A percentile compares a stretch with the other conserved stretches of the same genome.
Evolutionary conservation across 345 rosid species (phyloP).

Genomic region (Sisymbrium altissimum): DNA sequence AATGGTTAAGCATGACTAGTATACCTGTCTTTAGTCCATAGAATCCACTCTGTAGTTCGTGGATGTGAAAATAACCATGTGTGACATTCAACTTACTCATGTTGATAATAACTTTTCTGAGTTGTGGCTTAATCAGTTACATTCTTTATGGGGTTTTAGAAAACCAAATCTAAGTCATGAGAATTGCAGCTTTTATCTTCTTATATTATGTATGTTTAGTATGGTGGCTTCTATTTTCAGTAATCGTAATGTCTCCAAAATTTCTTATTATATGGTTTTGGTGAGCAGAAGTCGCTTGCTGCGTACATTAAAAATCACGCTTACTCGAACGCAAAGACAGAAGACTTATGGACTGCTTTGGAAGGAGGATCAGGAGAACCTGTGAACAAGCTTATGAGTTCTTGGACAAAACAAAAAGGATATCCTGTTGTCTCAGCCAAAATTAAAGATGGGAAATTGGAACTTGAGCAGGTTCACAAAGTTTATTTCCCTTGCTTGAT

Average conservation of each 20-base stretch:
- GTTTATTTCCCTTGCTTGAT: background rate
- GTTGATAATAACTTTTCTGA: background rate
- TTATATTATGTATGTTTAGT: background rate
- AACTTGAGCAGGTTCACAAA: constrained; percentile 77
- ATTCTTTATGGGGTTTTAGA: background rate
- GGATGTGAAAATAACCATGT: background rate
- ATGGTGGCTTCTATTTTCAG: background rate
- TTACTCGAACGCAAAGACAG: constrained; percentile 88
- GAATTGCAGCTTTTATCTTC: background rate
- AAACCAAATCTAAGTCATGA: background rate
- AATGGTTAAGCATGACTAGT: background rate
- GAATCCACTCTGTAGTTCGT: background rate
- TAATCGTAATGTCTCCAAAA: background rate
- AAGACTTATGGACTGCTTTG: constrained; percentile 87
- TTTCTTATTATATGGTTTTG: constrained; percentile 15
- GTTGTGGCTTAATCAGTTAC: background rate
- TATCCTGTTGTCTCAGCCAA: constrained; percentile 85
- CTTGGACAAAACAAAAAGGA: constrained; percentile 91
- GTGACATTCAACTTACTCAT: background rate
- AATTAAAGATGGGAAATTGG: constrained; percentile 63
- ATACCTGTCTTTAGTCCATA: background rate
- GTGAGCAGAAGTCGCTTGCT: constrained; percentile 80
- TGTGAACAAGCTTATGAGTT: constrained; percentile 84
- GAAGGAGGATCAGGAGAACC: constrained; percentile 91
- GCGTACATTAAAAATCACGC: constrained; percentile 70